Evolutionary conservation across 495 filamentous ascomycete genomes (phyloP).

Genomic region (Amphirosellinia nigrospora): DNA sequence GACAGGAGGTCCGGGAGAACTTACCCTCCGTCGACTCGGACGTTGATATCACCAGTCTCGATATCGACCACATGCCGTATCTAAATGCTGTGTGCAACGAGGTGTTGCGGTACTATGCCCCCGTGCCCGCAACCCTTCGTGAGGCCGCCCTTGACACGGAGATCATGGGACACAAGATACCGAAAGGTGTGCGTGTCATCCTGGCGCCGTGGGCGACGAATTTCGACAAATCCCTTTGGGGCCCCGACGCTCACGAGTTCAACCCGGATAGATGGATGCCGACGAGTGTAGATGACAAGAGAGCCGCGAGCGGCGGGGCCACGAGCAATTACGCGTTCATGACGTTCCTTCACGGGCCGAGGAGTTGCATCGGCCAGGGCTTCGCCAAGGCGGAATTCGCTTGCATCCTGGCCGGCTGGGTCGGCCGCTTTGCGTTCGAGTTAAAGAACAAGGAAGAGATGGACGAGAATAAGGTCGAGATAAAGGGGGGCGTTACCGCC

Average conservation of each 20-base stretch:
- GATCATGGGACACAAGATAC: constrained; percentile 62
- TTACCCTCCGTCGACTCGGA: constrained; percentile 62
- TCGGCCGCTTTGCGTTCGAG: constrained; percentile 74
- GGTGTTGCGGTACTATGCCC: constrained; percentile 52
- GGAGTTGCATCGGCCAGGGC: constrained; percentile 67
- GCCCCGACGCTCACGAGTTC: constrained; percentile 61
- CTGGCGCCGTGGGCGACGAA: constrained; percentile 67
- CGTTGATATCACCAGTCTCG: constrained; percentile 53
- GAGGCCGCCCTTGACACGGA: constrained; percentile 66
- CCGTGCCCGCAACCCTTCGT: constrained; percentile 66
- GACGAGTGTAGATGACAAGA: constrained; percentile 39
- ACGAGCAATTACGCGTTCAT: constrained; percentile 64
- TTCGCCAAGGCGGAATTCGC: constrained; percentile 89
- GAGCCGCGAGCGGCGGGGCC: constrained; percentile 54
- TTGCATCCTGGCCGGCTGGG: constrained; percentile 74
- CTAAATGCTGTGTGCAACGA: constrained; percentile 60
- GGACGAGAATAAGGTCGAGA: constrained; percentile 61
- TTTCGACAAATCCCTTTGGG: constrained; percentile 60
- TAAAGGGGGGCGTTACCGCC: constrained; percentile 66
- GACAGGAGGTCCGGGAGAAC: constrained; percentile 60
- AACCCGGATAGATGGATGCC: constrained; percentile 68
- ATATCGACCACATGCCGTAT: constrained; percentile 63
- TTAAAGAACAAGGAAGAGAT: constrained; percentile 60
- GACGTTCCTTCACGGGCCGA: constrained; percentile 66
- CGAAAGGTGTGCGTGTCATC: constrained; percentile 62